These are phyloP conservation scores for Poronia punctata DNA, from an alignment of 495 filamentous ascomycete species.

Conservation along the genomic window DNA sequence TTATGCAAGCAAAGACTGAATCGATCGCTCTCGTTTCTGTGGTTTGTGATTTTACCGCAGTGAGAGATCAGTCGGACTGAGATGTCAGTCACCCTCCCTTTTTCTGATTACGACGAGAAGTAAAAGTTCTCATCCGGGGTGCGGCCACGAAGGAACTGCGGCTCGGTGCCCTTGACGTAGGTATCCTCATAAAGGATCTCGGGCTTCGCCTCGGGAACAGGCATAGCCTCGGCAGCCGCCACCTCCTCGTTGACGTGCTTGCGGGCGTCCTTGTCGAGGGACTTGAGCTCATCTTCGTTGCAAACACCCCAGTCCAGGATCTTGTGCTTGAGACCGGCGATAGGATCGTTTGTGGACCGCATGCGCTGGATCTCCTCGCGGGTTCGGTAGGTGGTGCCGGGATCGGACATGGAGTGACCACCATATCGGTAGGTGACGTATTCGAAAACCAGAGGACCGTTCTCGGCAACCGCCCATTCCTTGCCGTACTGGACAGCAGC, in stretches of 20 bases:
- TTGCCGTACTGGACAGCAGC: slow-evolving; percentile 89
- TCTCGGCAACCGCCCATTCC: slow-evolving; percentile 68
- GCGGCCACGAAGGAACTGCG: slow-evolving; percentile 80
- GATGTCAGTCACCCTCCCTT: too few species aligned
- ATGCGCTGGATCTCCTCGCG: slow-evolving; percentile 99
- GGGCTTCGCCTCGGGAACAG: slow-evolving; percentile 62
- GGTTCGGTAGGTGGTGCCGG: slow-evolving; percentile 96
- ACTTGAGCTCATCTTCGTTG: slow-evolving; percentile 94
- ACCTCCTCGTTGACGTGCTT: slow-evolving; percentile 83
- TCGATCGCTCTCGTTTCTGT: slow-evolving; percentile 2
- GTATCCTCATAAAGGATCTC: slow-evolving; percentile 94
- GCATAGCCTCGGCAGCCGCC: slow-evolving; percentile 79
- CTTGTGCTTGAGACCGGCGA: slow-evolving; percentile 96
- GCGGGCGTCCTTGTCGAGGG: slow-evolving; percentile 86
- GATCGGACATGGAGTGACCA: slow-evolving; percentile 98
- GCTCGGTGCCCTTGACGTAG: slow-evolving; percentile 88
- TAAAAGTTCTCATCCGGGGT: slow-evolving; percentile 92
- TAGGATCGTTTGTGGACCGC: slow-evolving; percentile 96
- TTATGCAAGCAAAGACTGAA: too few species aligned
- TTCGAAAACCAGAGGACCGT: slow-evolving; percentile 92
- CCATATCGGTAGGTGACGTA: slow-evolving; percentile 99
- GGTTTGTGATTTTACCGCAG: slow-evolving; percentile 2
- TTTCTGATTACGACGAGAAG: slow-evolving; percentile 37
- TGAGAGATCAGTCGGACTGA: too few species aligned
- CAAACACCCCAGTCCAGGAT: slow-evolving; percentile 90